Base-by-base conservation (phyloP, 140 eudicot genomes). In the Bidens hawaiensis region DNA sequence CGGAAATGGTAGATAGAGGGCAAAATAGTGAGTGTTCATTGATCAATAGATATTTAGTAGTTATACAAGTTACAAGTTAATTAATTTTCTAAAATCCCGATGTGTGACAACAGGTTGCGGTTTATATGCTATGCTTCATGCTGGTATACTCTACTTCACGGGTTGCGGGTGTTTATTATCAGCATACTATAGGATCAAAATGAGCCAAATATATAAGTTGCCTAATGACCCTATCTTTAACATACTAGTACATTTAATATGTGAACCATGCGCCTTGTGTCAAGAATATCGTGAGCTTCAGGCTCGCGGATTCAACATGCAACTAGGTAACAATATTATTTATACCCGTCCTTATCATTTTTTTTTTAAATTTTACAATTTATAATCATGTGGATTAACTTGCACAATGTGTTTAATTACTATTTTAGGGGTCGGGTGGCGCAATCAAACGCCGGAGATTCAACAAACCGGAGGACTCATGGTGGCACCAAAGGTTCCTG, bases 341-440 rank as follows among this genome's bases (percentile, higher is more conserved):
- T 6, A 3, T 16, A 21, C 30, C 3, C 4, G 12, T 15, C 56
- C 56, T 9, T 50, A 15, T 1, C 9, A 7, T 50, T 11, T 1
- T 21, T 9, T n/a, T 66, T 17, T 24, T 47, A 54, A 54, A 28
- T 15, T 24, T 5, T 3, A n/a, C n/a, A 15, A 24, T 15, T 22
- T 36, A 31, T 13, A 22, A 49, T 49, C 0, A 12, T 1, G 34
- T 24, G 17, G 1, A 4, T 54, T 25, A 14, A 25, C 19, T 6
- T 31, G 26, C 31, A 9, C 1, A 25, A 54, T 3, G 60, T 14
- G n/a, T 21, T 17, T 10, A 30, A 16, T 10, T 26, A 19, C 21
- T 50, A 21, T 23, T 28, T 15, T 15, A 83, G 89, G 89, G 41
- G 78, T 74, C 55, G 89, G 85, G 64, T 76, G 53, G 89, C 74